A percentile compares a stretch with the other conserved stretches of the same genome.
Evolutionary conservation across 1,284 basidiomycete species (phyloP).

Genomic region (Cystobasidium pallidum): DNA sequence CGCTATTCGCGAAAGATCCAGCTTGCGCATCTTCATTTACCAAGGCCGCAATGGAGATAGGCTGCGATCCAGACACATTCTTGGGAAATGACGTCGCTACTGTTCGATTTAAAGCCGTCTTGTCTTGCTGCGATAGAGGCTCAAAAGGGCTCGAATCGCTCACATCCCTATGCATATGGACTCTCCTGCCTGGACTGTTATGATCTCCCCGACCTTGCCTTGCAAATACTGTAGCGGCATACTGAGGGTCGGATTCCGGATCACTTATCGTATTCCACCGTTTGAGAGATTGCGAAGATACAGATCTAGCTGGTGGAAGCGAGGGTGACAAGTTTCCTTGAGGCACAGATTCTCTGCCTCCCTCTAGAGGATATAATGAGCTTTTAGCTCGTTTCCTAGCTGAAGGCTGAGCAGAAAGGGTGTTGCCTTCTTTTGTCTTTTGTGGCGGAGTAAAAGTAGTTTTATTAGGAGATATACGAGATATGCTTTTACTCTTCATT

Average conservation of each 20-base stretch:
- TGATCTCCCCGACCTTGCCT: neutral
- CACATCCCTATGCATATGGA: neutral
- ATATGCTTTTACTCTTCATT: constrained; percentile 15
- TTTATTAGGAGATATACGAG: neutral
- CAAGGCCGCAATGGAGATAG: constrained; percentile 17
- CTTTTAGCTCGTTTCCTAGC: constrained; percentile 26
- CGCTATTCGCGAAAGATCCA: neutral
- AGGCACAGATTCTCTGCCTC: neutral
- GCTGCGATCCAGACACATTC: constrained; percentile 23
- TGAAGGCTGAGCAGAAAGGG: neutral
- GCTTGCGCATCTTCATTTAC: neutral
- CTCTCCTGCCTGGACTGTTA: neutral
- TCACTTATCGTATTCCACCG: neutral
- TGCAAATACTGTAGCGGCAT: neutral
- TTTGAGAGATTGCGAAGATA: constrained; percentile 1
- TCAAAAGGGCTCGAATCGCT: neutral
- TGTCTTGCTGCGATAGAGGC: neutral
- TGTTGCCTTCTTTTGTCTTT: neutral
- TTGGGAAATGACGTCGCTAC: neutral
- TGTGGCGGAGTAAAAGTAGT: neutral
- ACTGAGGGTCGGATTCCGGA: neutral
- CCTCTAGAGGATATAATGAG: constrained; percentile 16
- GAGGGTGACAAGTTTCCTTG: neutral
- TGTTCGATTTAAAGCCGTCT: neutral
- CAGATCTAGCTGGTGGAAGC: neutral